phyloP scores from a whole-genome alignment of 2,329 filamentous ascomycete genomes.

The Scleromitrula shiraiana region DNA sequence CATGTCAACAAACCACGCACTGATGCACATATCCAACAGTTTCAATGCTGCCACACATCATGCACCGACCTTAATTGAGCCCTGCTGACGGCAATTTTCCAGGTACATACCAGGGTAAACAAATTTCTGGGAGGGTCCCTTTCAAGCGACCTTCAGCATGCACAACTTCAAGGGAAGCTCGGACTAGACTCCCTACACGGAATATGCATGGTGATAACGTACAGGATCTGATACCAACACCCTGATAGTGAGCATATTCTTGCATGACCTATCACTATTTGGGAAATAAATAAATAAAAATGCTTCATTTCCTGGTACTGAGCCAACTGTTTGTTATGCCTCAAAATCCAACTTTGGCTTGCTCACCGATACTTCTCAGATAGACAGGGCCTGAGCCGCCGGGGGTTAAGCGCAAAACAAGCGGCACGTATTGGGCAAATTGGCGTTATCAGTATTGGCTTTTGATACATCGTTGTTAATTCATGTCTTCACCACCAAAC shows the following conservation, averaged over 20 bases:
- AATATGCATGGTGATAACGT: too few species aligned
- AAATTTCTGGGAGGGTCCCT: background rate
- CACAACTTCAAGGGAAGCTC: background rate
- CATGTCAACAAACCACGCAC: too few species aligned
- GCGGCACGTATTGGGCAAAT: background rate
- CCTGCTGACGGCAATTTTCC: background rate
- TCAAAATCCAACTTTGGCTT: background rate
- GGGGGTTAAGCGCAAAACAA: background rate
- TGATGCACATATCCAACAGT: background rate
- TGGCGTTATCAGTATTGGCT: too few species aligned
- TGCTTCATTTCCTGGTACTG: too few species aligned
- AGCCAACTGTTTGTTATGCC: too few species aligned
- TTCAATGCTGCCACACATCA: background rate
- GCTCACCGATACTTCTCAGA: background rate
- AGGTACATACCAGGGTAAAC: too few species aligned
- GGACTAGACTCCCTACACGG: too few species aligned
- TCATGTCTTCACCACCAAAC: too few species aligned
- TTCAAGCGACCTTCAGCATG: background rate
- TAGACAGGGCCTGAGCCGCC: background rate
- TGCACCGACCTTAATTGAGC: background rate
- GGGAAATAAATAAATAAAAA: too few species aligned
- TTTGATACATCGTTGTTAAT: background rate
- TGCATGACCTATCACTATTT: too few species aligned
- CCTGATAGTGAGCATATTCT: too few species aligned
- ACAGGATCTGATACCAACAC: background rate